Percentiles rank a stretch among this genome's conserved stretches.
phyloP scores from a whole-genome alignment of 805 yeast species.

The Kuraishia hungarica region DNA sequence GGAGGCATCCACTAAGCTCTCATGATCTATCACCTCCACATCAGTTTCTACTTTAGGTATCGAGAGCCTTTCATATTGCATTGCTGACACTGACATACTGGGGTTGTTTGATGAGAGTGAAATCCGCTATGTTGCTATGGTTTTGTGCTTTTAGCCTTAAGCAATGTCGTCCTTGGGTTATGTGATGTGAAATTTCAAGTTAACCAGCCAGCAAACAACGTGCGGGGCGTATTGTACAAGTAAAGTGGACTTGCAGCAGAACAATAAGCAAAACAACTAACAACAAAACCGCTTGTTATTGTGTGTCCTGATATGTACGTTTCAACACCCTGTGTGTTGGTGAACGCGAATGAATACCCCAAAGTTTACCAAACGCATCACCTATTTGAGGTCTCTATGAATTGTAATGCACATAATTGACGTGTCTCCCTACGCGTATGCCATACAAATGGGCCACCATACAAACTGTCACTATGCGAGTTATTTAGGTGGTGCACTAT shows the following conservation, averaged over 20 bases:
- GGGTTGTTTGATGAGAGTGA: too few relatives aligned
- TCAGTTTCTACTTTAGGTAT: background rate
- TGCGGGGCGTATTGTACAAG: too few relatives aligned
- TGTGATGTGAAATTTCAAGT: background rate
- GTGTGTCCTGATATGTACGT: too few relatives aligned
- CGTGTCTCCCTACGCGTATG: background rate
- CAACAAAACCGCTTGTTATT: too few relatives aligned
- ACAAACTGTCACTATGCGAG: background rate
- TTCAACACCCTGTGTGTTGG: too few relatives aligned
- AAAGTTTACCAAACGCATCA: too few relatives aligned
- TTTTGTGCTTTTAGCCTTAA: background rate
- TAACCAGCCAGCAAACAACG: background rate
- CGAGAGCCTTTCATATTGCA: background rate
- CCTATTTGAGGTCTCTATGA: background rate
- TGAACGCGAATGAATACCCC: too few relatives aligned
- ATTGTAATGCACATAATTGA: background rate
- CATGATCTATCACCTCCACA: background rate
- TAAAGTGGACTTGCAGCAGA: too few relatives aligned
- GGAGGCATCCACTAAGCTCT: background rate
- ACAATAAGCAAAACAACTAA: too few relatives aligned
- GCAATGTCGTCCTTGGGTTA: background rate
- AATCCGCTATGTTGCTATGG: too few relatives aligned
- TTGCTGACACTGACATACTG: background rate
- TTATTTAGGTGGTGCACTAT: too few relatives aligned
- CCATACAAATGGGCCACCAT: too few relatives aligned